These are phyloP conservation scores for Talaromyces pinophilus DNA, from an alignment of 2,329 filamentous ascomycete species.

Conservation along the genomic window DNA sequence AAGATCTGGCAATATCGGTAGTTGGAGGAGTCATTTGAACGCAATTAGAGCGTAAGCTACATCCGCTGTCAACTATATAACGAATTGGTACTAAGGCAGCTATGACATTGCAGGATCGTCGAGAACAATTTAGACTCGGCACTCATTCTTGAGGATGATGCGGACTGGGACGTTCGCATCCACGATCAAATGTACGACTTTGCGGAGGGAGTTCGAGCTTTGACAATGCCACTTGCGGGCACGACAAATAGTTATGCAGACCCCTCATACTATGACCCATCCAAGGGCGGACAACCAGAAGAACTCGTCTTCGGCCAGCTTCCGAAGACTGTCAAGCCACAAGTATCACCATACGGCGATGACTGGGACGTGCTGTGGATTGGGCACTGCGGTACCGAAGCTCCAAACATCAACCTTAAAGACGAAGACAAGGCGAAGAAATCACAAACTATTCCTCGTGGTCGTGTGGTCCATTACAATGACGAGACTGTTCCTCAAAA, in stretches of 20 bases:
- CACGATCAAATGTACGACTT: constrained; percentile 51
- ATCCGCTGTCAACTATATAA: background rate
- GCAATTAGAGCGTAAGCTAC: constrained; percentile 34
- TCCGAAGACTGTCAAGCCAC: constrained; percentile 23
- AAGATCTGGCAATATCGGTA: constrained; percentile 41
- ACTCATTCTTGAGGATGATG: constrained; percentile 59
- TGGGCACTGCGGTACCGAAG: constrained; percentile 49
- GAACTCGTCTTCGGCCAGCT: constrained; percentile 18
- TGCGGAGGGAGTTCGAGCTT: constrained; percentile 33
- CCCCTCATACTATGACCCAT: constrained; percentile 20
- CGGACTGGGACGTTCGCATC: constrained; percentile 59
- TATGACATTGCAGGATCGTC: constrained; percentile 40
- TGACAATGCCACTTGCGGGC: constrained; percentile 32
- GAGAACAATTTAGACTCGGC: constrained; percentile 50
- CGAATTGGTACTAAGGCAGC: background rate
- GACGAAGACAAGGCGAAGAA: constrained; percentile 38
- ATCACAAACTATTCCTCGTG: constrained; percentile 24
- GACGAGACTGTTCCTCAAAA: constrained; percentile 24
- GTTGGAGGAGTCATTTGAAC: constrained; percentile 46
- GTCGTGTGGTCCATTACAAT: constrained; percentile 24
- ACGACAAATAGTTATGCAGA: constrained; percentile 24
- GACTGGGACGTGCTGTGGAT: constrained; percentile 57
- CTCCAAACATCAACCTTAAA: constrained; percentile 33
- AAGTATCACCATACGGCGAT: constrained; percentile 52
- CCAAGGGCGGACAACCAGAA: constrained; percentile 19